Base-by-base conservation (phyloP, 192 early-diverging fungal genomes). In the Dispira simplex region DNA sequence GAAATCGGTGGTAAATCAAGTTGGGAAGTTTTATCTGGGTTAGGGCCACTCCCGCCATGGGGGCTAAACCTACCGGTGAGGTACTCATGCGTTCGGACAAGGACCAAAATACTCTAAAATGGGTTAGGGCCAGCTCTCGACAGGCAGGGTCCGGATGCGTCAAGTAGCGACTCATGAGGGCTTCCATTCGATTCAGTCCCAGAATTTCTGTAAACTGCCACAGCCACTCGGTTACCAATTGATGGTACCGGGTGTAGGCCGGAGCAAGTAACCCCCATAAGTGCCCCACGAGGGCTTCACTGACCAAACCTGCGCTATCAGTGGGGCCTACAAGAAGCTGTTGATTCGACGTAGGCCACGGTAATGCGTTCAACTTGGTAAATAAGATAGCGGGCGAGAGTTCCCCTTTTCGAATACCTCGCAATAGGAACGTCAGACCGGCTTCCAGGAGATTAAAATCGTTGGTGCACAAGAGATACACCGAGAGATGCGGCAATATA, bases 31-130 rank as follows among this genome's bases (percentile, higher is more conserved):
- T 39, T 4, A 6, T 6, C 32, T 39, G 32, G 32, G 32, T 39
- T 39, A 39, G 32, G 1, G 32, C 32, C 32, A 39, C 32, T 6
- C 32, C 32, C 32, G 32, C 32, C 32, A 39, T 39, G 32, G 32
- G 32, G 32, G 32, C 32, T 6, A 39, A 39, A 6, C 32, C 32
- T 39, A 39, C 32, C 32, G 48, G 18, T 8, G 48, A 9, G 18
- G 18, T 20, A 51, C 18, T 51, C 16, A 51, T 51, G 8, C 55
- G 55, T 20, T 57, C 55, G 13, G 85, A 86, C 0, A 83, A 63
- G 27, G 77, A 64, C 87, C 87, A 90, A 46, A 90, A 81, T 2
- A 84, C 71, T 11, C 81, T 83, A 73, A 90, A 89, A 46, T 77
- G 32, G 12, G 32, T 14, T 44, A 60, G 11, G 58, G 58, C 58